Percentiles rank a stretch among this genome's conserved stretches.
Evolutionary conservation across 108 stramenopile species (phyloP).

Genomic region (Nitzschia sp.): DNA sequence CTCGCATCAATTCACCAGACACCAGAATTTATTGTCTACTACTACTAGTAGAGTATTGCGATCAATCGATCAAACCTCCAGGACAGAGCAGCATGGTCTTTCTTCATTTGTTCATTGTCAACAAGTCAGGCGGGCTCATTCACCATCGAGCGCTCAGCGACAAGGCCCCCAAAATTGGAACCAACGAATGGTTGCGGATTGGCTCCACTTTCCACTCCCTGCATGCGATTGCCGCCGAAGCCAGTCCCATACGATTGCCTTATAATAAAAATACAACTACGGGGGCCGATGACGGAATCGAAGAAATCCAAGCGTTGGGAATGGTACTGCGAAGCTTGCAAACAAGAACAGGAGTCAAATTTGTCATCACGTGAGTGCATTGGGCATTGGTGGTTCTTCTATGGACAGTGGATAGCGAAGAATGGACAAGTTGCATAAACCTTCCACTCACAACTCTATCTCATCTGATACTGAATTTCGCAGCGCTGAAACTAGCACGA

Average conservation of each 20-base stretch:
- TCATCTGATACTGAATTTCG: too few species aligned
- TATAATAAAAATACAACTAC: conserved; percentile 58
- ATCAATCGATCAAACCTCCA: too few species aligned
- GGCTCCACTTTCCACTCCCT: conserved; percentile 87
- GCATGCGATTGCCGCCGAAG: conserved; percentile 87
- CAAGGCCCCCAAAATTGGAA: conserved; percentile 75
- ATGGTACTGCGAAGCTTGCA: conserved; percentile 72
- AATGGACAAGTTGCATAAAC: too few species aligned
- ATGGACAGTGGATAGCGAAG: neutral
- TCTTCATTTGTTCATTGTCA: conserved; percentile 87
- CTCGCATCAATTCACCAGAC: too few species aligned
- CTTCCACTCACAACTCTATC: too few species aligned
- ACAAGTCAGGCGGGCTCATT: conserved; percentile 86
- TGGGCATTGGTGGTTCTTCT: too few species aligned
- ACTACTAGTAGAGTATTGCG: too few species aligned
- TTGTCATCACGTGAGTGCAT: conserved; percentile 79
- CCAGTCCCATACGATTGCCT: conserved; percentile 64
- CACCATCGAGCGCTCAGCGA: conserved; percentile 74
- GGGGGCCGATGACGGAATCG: conserved; percentile 86
- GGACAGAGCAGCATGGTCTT: conserved; percentile 64
- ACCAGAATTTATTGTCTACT: too few species aligned
- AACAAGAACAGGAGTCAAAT: conserved; percentile 87
- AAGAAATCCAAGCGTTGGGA: conserved; percentile 75
- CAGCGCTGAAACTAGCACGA: too few species aligned
- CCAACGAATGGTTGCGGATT: conserved; percentile 89